phyloP scores from a whole-genome alignment of 164 flowering plant species.

The Kalanchoe fedtschenkoi region DNA sequence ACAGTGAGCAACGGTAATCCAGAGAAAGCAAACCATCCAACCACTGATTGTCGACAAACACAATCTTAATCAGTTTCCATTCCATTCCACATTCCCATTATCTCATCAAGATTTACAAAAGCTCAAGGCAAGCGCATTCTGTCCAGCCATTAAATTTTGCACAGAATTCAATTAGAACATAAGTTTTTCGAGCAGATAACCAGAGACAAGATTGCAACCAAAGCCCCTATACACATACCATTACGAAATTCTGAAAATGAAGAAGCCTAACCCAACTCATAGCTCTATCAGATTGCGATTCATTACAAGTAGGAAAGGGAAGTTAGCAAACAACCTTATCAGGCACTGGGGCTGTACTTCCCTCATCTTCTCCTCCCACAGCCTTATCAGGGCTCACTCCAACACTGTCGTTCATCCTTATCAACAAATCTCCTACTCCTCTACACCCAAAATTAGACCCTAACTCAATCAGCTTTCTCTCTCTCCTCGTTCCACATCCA shows the following conservation, averaged over 20 bases:
- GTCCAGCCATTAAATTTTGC: background rate
- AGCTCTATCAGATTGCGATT: background rate
- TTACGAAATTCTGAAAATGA: background rate
- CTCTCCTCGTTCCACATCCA: background rate
- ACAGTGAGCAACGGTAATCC: background rate
- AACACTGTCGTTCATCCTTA: background rate
- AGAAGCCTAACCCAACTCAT: background rate
- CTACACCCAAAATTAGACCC: background rate
- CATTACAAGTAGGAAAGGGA: background rate
- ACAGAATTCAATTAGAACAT: background rate
- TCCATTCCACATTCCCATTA: background rate
- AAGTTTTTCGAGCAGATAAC: background rate
- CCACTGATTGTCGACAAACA: background rate
- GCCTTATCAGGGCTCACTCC: constrained; percentile 3
- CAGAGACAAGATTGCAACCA: background rate
- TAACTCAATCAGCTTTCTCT: too few relatives aligned
- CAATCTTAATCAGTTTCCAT: background rate
- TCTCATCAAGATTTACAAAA: background rate
- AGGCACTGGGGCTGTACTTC: background rate
- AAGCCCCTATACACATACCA: too few relatives aligned
- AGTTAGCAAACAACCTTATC: background rate
- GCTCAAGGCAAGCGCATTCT: background rate
- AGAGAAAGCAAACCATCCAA: background rate
- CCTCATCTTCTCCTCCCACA: background rate
- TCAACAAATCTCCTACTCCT: background rate